A percentile compares a stretch with the other conserved stretches of the same genome.
These are phyloP conservation scores for Starmerella etchellsii DNA, from an alignment of 805 yeast genomes.

Conservation along the genomic window DNA sequence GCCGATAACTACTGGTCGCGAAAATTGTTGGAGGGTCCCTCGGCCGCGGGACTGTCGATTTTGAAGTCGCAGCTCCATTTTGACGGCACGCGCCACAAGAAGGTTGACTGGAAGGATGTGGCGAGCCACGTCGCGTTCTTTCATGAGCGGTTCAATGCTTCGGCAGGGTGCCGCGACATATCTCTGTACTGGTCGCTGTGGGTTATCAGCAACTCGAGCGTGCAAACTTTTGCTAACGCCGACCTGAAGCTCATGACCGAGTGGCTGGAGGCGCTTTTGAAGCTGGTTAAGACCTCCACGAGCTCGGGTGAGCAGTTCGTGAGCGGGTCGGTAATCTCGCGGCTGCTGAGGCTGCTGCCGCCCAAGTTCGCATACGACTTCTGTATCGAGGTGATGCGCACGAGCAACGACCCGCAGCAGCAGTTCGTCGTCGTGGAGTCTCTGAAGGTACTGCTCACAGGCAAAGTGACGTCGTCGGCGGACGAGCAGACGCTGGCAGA, in stretches of 20 bases:
- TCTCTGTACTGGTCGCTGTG: conserved; percentile 28
- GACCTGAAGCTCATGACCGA: conserved; percentile 21
- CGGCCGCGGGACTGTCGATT: conserved; percentile 26
- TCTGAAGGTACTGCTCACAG: conserved; percentile 44
- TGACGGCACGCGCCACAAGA: conserved; percentile 17
- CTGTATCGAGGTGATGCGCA: conserved; percentile 45
- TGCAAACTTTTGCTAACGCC: not conserved
- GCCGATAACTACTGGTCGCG: conserved; percentile 13
- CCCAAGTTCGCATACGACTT: conserved; percentile 48
- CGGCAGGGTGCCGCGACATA: conserved; percentile 28
- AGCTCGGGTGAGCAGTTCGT: conserved; percentile 25
- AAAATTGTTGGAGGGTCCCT: conserved; percentile 19
- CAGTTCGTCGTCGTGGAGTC: conserved; percentile 50
- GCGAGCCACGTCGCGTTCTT: not conserved
- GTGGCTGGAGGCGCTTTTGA: conserved; percentile 34
- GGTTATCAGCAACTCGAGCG: conserved; percentile 5
- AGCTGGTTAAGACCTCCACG: conserved; percentile 25
- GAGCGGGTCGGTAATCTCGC: conserved; percentile 49
- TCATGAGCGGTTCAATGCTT: not conserved
- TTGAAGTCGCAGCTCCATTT: conserved; percentile 26
- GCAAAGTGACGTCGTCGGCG: conserved; percentile 11
- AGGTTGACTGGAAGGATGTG: not conserved
- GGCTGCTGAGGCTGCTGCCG: conserved; percentile 44
- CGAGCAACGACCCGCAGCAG: conserved; percentile 46
- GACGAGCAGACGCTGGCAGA: not conserved